These are phyloP conservation scores for Saccharum spontaneum DNA, from an alignment of 176 grass and related monocot genomes.

Conservation along the genomic window DNA sequence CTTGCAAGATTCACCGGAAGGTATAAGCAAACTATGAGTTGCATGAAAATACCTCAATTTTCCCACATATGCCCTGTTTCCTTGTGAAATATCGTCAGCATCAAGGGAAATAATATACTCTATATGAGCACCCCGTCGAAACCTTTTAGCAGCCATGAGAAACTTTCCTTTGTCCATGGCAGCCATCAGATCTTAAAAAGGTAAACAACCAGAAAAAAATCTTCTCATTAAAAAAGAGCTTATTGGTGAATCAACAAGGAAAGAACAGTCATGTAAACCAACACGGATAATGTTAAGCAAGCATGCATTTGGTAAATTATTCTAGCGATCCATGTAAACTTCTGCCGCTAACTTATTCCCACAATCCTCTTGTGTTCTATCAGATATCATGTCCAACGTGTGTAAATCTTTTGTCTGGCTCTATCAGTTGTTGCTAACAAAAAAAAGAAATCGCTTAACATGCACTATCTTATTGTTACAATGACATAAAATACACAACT, in stretches of 20 bases:
- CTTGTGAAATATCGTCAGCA: constrained; percentile 54
- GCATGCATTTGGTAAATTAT: background rate
- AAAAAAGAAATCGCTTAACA: background rate
- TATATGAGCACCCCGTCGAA: constrained; percentile 39
- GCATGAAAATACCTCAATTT: constrained; percentile 50
- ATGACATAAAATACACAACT: background rate
- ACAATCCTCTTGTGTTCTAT: background rate
- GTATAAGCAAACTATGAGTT: background rate
- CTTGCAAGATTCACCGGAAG: background rate
- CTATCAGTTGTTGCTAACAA: background rate
- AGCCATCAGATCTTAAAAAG: background rate
- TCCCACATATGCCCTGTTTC: constrained; percentile 56
- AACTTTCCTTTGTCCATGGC: constrained; percentile 59
- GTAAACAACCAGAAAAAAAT: background rate
- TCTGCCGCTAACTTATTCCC: background rate
- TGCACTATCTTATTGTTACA: background rate
- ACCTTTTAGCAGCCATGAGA: constrained; percentile 58
- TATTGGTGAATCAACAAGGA: background rate
- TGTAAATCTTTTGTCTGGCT: background rate
- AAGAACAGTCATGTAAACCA: background rate
- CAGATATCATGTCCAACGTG: background rate
- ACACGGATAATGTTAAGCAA: background rate
- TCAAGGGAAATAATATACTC: constrained; percentile 71
- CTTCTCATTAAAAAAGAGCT: background rate
- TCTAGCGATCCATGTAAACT: background rate